phyloP scores from a whole-genome alignment of 2,329 filamentous ascomycete genomes.

The Pseudopyricularia cyperi region DNA sequence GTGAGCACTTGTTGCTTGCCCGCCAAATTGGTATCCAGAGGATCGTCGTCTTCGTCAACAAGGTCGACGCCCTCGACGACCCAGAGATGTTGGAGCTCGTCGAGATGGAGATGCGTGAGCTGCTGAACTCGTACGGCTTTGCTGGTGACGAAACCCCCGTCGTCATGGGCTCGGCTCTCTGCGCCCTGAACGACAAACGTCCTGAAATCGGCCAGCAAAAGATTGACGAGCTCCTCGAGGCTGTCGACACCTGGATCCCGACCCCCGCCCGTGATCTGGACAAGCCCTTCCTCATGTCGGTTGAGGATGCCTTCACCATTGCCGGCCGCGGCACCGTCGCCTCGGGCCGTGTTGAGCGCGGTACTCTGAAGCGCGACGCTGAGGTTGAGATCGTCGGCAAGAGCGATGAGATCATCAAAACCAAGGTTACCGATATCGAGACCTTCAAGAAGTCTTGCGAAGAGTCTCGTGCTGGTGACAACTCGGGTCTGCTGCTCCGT shows the following conservation, averaged over 20 bases:
- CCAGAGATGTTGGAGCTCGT: conserved; percentile 99
- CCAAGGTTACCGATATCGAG: conserved; percentile 98
- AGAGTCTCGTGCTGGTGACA: conserved; percentile 90
- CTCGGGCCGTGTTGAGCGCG: conserved; percentile 94
- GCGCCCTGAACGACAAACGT: conserved; percentile 76
- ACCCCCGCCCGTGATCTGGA: conserved; percentile 88
- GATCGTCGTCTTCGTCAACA: conserved; percentile 99
- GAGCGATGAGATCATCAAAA: conserved; percentile 72
- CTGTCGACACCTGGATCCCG: conserved; percentile 93
- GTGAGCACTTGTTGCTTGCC: conserved; percentile 94
- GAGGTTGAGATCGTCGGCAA: conserved; percentile 95
- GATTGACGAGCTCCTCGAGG: conserved; percentile 82
- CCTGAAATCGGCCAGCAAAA: conserved; percentile 76
- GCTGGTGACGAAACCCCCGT: conserved; percentile 97
- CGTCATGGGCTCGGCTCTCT: conserved; percentile 91
- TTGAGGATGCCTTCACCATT: conserved; percentile 88
- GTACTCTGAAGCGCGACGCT: conserved; percentile 80
- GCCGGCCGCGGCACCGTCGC: conserved; percentile 91
- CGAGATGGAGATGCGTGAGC: conserved; percentile 99
- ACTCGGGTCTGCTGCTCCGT: conserved; percentile 92
- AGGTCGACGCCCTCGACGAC: conserved; percentile 94
- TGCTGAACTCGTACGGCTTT: conserved; percentile 84
- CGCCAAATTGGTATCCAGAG: conserved; percentile 97
- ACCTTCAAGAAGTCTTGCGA: conserved; percentile 99
- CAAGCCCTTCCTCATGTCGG: conserved; percentile 98